Evolutionary conservation across 306 rosid genomes (phyloP).

Genomic region (Trichosanthes truncata): DNA sequence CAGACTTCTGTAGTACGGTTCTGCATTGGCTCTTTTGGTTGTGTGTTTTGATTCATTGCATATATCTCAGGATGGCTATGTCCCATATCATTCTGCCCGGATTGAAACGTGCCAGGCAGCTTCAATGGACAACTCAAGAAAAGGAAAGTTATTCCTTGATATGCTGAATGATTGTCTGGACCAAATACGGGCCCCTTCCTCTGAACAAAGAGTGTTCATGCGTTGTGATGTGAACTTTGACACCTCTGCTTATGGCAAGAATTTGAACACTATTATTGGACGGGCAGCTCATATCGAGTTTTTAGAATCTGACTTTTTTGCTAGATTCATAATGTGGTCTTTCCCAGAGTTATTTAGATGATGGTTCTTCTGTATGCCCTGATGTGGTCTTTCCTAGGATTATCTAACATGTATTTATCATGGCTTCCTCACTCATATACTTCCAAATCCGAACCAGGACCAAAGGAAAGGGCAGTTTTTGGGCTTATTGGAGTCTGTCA

Average conservation of each 20-base stretch:
- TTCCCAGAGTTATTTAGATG: constrained; percentile 67
- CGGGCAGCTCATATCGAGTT: constrained; percentile 94
- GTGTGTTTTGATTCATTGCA: not conserved
- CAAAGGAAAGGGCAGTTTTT: not conserved
- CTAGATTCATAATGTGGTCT: constrained; percentile 86
- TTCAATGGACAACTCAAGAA: constrained; percentile 59
- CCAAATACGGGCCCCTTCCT: constrained; percentile 57
- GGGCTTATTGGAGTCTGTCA: not conserved
- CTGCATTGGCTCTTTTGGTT: not conserved
- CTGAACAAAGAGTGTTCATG: constrained; percentile 58
- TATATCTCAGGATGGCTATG: constrained; percentile 75
- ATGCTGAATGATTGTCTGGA: constrained; percentile 80
- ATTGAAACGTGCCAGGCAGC: constrained; percentile 87
- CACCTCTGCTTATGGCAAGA: constrained; percentile 70
- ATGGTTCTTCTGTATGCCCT: too few relatives aligned
- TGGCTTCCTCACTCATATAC: not conserved
- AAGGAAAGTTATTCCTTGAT: constrained; percentile 58
- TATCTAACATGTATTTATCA: not conserved
- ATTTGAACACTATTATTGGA: constrained; percentile 69
- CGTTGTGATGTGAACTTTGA: constrained; percentile 90
- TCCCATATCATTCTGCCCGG: constrained; percentile 93
- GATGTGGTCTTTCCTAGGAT: not conserved
- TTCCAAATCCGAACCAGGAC: not conserved
- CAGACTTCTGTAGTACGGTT: not conserved
- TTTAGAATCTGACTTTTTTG: constrained; percentile 71